Base-by-base conservation (phyloP, 2,329 filamentous ascomycete species). In the Fusarium pseudoanthophilum region DNA sequence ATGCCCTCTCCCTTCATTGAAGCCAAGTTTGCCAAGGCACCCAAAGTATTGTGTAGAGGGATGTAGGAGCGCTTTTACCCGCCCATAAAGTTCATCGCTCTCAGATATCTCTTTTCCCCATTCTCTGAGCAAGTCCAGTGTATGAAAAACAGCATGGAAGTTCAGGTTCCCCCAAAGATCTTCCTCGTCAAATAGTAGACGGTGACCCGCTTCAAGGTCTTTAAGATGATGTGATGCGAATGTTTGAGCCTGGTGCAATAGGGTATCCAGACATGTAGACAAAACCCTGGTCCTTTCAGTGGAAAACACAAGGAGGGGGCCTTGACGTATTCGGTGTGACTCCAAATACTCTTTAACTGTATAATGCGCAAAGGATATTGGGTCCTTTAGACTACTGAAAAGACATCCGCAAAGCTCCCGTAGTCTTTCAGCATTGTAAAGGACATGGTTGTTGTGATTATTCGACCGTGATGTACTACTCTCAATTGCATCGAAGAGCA, bases 131-230 rank as follows among this genome's bases (percentile, higher is more conserved):
- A 7, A 45, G 0, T 13, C 3, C 0, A 16, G 16, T 13, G 8
- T 3, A n/a, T 30, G 4, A 13, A 1, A 18, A 49, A n/a, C 3
- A 8, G 28, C 11, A 7, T 49, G 20, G 2, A 3, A 9, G 0
- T 3, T n/a, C 1, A 16, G 0, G 26, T 30, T 6, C 0, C 2
- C 5, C 46, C 28, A 48, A 4, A n/a, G 1, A 4, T 21, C 18
- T 3, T 0, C 0, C 0, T 21, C 1, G 4, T 30, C 18, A 1
- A 21, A 11, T 16, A 0, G 26, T 0, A 16, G 3, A 2, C 0
- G 0, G 9, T 11, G 0, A 11, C 0, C 10, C 0, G 14, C 14
- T 16, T 2, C 1, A 1, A 9, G 4, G 2, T 11, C 0, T n/a
- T 30, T 11, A 14, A 49, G 20, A 16, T 30, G 0, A 4, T 30